Evolutionary conservation across 2,329 filamentous ascomycete species (phyloP).

Genomic region (Ilyonectria mors-panacis): DNA sequence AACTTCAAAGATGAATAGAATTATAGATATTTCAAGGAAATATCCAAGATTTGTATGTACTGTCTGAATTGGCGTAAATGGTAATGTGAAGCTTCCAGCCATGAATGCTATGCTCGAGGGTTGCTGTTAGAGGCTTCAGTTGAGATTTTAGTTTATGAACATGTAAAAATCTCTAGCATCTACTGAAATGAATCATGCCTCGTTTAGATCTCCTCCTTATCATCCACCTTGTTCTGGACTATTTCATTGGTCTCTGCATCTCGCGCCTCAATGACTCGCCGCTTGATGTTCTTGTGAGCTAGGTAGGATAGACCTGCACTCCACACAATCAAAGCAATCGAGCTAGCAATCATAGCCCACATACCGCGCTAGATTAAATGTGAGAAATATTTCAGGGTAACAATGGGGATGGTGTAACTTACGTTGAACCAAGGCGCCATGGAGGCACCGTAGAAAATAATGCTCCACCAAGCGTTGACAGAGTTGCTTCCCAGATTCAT

Average conservation of each 20-base stretch:
- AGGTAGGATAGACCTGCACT: conserved; percentile 65
- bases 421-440: conserved; percentile 77
- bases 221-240: not conserved
- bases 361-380: conserved; percentile 68
- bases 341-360: conserved; percentile 80
- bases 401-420: conserved; percentile 49
- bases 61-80: too few relatives aligned
- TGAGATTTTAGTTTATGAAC: too few relatives aligned
- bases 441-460: conserved; percentile 78
- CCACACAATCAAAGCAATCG: conserved; percentile 73
- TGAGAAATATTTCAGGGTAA: conserved; percentile 25
- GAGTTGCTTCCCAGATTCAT: conserved; percentile 81
- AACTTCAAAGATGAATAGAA: not conserved
- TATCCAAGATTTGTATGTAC: too few relatives aligned
- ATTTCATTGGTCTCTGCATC: conserved; percentile 7
- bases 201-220: not conserved
- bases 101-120: too few relatives aligned
- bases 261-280: not conserved
- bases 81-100: too few relatives aligned
- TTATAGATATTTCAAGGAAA: not conserved
- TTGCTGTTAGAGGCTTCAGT: too few relatives aligned
- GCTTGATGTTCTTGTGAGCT: conserved; percentile 25
- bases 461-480: conserved; percentile 81
- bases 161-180: not conserved
- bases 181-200: not conserved